phyloP scores from a whole-genome alignment of 2,329 filamentous ascomycete species.

The Cercospora janseana region DNA sequence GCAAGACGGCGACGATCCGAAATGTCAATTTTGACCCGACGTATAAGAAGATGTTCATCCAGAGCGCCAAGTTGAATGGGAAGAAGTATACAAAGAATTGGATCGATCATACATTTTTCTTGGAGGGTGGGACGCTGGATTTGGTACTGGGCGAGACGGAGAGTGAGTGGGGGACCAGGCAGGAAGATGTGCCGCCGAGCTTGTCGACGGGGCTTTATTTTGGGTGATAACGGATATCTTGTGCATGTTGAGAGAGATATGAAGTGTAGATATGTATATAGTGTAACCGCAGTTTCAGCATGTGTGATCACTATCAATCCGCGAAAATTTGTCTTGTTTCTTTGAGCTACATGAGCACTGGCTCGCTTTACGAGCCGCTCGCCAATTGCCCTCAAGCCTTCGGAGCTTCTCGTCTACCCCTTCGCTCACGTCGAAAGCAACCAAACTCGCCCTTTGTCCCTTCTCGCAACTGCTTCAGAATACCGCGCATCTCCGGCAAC shows the following conservation, averaged over 20 bases:
- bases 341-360: background rate
- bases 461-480: slow-evolving; percentile 80
- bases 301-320: too few species aligned
- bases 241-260: too few species aligned
- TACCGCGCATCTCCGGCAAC: slow-evolving; percentile 81
- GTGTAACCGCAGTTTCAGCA: too few species aligned
- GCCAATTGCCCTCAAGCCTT: background rate
- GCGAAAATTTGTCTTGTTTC: too few species aligned
- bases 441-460: slow-evolving; percentile 76
- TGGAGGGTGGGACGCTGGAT: slow-evolving; percentile 60
- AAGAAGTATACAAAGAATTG: slow-evolving; percentile 61
- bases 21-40: slow-evolving; percentile 45
- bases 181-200: slow-evolving; percentile 51
- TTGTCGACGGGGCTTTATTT: slow-evolving; percentile 29
- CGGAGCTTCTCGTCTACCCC: slow-evolving; percentile 11
- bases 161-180: slow-evolving; percentile 49
- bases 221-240: too few species aligned
- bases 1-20: slow-evolving; percentile 52
- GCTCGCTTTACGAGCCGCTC: background rate
- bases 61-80: slow-evolving; percentile 65
- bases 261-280: too few species aligned
- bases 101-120: slow-evolving; percentile 66
- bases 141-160: slow-evolving; percentile 58
- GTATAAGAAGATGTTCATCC: slow-evolving; percentile 56
- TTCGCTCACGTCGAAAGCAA: slow-evolving; percentile 33